Base-by-base conservation (phyloP, 768 basidiomycete genomes). In the Chalciporus piperatus region DNA sequence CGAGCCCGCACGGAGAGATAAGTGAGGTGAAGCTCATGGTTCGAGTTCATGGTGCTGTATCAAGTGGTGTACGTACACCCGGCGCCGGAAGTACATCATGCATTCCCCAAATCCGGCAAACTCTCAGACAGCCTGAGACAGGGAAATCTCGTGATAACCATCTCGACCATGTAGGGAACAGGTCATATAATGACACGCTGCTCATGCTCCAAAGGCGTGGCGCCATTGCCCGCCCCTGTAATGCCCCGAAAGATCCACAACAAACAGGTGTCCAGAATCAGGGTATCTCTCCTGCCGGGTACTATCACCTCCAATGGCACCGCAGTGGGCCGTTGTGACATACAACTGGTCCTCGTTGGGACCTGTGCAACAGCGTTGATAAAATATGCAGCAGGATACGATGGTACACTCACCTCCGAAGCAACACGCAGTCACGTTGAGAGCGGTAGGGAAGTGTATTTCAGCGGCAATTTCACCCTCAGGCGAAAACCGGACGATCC, bases 401-500 rank as follows among this genome's bases (percentile, higher is more conserved):
- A 56, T 28, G 50, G 59, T 27, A 27, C 27, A 27, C 27, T 33
- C 42, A 62, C 63, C 62, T 67, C 84, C 86, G 62, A 87, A 87
- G 60, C 81, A 82, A 55, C 85, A 86, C 11, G 84, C 76, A 5
- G 86, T 87, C 33, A 87, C 72, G 48, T 83, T 80, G 52, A 82
- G 67, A 6, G 74, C 86, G n/a, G 74, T 80, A 20, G 84, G 83
- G 57, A 87, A 82, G 16, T 70, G 43, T 35, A 87, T 72, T 59
- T 83, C 77, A 10, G 80, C 63, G 59, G 85, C 82, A 17, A 83
- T 70, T 22, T 62, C 59, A 4, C 85, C 85, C n/a, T 77, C 72
- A 25, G 66, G 66, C 23, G 73, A 74, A 58, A 82, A 85, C 45
- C 84, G 73, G 41, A 81, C 69, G 48, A 87, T 73, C 50, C 74